Evolutionary conservation across 441 rosid genomes (phyloP).

Genomic region (Corymbia citriodora): DNA sequence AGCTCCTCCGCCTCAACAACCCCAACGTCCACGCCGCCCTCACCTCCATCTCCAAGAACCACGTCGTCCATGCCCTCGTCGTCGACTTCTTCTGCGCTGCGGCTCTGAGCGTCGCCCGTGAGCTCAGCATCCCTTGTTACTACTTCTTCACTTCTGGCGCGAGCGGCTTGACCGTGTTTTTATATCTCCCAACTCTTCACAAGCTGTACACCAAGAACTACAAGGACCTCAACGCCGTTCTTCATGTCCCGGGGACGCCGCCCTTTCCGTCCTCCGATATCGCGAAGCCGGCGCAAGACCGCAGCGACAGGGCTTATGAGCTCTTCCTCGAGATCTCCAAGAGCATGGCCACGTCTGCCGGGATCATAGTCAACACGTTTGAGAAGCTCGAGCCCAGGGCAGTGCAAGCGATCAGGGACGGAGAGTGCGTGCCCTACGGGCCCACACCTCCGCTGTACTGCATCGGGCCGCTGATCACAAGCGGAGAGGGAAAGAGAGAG

Average conservation of each 20-base stretch:
- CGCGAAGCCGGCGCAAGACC: not conserved
- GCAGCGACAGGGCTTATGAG: not conserved
- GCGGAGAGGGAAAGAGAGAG: not conserved
- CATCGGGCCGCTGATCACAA: slow-evolving; percentile 6
- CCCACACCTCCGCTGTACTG: slow-evolving; percentile 10
- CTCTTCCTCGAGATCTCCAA: not conserved
- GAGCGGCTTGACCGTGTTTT: not conserved
- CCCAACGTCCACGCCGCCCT: slow-evolving; percentile 6
- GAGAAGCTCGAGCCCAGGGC: slow-evolving; percentile 12
- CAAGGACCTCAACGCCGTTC: not conserved
- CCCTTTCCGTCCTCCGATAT: slow-evolving; percentile 2
- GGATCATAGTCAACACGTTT: slow-evolving; percentile 9
- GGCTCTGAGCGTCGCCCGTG: not conserved
- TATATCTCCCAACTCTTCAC: slow-evolving; percentile 11
- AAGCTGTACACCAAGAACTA: not conserved
- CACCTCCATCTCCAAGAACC: slow-evolving; percentile 5
- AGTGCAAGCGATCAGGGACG: not conserved
- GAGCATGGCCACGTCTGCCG: not conserved
- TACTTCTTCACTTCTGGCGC: slow-evolving; percentile 7
- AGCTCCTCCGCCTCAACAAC: slow-evolving; percentile 11
- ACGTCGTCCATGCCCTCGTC: slow-evolving; percentile 1
- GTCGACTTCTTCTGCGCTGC: slow-evolving; percentile 16
- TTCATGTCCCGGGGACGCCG: slow-evolving; percentile 21
- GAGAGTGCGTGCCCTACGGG: not conserved
- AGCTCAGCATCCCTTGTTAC: slow-evolving; percentile 12